These are phyloP conservation scores for Silene uniflora DNA, from an alignment of 148 eudicot genomes.

Conservation along the genomic window DNA sequence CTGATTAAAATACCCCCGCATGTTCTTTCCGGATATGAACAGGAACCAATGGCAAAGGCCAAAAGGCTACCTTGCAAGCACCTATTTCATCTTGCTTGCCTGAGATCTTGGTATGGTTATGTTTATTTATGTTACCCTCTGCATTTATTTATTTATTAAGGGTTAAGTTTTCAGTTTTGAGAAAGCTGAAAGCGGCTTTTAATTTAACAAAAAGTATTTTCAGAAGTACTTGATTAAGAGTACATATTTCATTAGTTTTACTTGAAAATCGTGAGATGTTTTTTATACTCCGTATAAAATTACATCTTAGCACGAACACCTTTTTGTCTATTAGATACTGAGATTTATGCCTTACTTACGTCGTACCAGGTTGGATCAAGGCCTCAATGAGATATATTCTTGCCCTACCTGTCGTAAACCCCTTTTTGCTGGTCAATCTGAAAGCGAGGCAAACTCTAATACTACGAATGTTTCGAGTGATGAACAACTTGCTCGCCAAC, in stretches of 20 bases:
- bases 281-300: too few species aligned
- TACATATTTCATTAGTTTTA: too few species aligned
- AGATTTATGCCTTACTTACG: slow-evolving; percentile 5
- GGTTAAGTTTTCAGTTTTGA: neutral
- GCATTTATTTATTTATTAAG: too few species aligned
- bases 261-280: too few species aligned
- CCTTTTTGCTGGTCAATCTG: slow-evolving; percentile 70
- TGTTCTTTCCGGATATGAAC: slow-evolving; percentile 24
- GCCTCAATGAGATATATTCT: slow-evolving; percentile 69
- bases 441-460: slow-evolving; percentile 37
- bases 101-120: slow-evolving; percentile 80
- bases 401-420: slow-evolving; percentile 99
- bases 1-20: neutral
- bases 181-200: too few species aligned
- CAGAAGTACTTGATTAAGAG: neutral
- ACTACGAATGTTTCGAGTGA: slow-evolving; percentile 54
- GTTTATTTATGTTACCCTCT: neutral
- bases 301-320: neutral
- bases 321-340: neutral
- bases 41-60: slow-evolving; percentile 99
- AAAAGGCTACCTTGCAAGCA: slow-evolving; percentile 93
- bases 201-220: neutral
- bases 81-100: slow-evolving; percentile 90
- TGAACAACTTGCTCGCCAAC: slow-evolving; percentile 86
- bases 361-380: slow-evolving; percentile 85